Percentiles rank a stretch among this genome's conserved stretches.
These are phyloP conservation scores for Alliaria petiolata DNA, from an alignment of 345 rosid genomes.

Conservation along the genomic window DNA sequence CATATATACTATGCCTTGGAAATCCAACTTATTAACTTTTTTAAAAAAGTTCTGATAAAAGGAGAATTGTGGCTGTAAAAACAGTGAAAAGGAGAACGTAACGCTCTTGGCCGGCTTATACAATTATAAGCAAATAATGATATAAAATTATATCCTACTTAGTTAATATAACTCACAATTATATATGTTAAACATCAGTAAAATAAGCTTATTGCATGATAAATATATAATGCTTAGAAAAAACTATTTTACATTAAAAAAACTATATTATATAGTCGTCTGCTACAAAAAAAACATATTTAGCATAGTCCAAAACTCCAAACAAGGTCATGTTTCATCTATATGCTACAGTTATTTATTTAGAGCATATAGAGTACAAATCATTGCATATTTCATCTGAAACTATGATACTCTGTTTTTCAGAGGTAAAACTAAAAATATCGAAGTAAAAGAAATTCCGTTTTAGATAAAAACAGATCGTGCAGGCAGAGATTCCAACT, in stretches of 20 bases:
- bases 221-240: background rate
- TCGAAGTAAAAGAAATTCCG: background rate
- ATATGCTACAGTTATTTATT: background rate
- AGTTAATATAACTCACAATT: background rate
- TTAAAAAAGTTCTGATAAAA: constrained; percentile 24
- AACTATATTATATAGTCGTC: background rate
- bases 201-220: background rate
- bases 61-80: constrained; percentile 2
- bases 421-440: background rate
- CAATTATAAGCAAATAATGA: background rate
- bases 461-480: background rate
- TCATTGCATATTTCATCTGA: constrained; percentile 8
- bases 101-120: constrained; percentile 14
- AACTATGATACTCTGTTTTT: background rate
- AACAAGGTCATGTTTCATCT: background rate
- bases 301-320: background rate
- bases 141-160: background rate
- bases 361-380: background rate
- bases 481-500: constrained; percentile 10
- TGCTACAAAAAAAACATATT: background rate
- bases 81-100: constrained; percentile 18
- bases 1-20: constrained; percentile 12
- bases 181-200: background rate
- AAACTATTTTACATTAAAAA: background rate
- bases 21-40: constrained; percentile 26